Base-by-base conservation (phyloP, 2,329 filamentous ascomycete species). In the Thelonectria blattea region DNA sequence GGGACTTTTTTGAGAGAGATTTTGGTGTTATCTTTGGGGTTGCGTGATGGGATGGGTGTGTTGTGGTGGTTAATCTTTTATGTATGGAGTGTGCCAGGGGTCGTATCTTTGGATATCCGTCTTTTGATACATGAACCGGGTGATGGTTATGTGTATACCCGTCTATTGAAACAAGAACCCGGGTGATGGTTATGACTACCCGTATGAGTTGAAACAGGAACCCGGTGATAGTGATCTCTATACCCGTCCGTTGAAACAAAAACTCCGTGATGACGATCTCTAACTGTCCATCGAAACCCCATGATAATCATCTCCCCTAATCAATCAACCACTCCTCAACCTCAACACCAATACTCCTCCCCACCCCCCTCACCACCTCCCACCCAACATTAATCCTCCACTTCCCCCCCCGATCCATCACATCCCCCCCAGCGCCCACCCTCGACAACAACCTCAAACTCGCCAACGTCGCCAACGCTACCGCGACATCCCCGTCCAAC, bases 361-460 rank as follows among this genome's bases (percentile, higher is more conserved):
- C 91, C 64, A 95, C 77, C 3, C 82, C 84, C 61, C 88, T 80
- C 7, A 91, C 85, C 63, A 90, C 87, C 71, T 95, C 92, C 90
- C 90, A 93, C 1, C 88, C 87, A 58, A 91, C 87, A 67, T 91
- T 91, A 10, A 93, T 88, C 70, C 89, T 86, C 90, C 91, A 95
- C 75, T 90, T 88, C 5, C 85, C 87, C 0, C 86, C 86, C 1
- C 86, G 80, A 72, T 94, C 91, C 69, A 92, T 79, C 24, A 83
- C 77, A 75, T 93, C 91, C 10, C 80, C 79, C 24, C 80, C 76
- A 15, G 82, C 83, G 15, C 87, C 88, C 2, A 91, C 88, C 43
- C 87, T 84, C 34, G 91, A 81, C 34, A 95, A 75, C 67, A 95
- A 72, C 43, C 90, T 76, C 72, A 95, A 75, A 66, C 89, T 91